These are phyloP conservation scores for Aspergillus sp. DNA, from an alignment of 2,329 filamentous ascomycete genomes.

Conservation along the genomic window DNA sequence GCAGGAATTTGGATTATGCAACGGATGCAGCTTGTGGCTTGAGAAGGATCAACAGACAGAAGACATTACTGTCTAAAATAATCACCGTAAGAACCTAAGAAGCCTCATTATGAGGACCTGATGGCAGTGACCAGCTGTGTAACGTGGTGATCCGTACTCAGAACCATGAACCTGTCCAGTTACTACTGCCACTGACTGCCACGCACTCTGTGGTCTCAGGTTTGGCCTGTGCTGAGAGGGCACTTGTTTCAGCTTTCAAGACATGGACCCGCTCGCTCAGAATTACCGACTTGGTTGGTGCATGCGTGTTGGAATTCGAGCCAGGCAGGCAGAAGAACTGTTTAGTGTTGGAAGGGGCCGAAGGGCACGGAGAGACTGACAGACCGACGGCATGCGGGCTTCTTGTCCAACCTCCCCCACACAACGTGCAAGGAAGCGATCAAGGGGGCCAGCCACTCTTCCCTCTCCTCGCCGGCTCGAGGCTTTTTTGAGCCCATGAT, in stretches of 20 bases:
- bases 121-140: not conserved
- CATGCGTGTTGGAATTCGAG: not conserved
- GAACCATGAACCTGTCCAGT: too few species aligned
- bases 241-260: conserved; percentile 14
- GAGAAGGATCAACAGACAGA: conserved; percentile 10
- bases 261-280: conserved; percentile 11
- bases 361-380: not conserved
- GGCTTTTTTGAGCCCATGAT: not conserved
- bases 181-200: not conserved
- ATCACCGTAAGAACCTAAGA: conserved; percentile 13
- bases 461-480: not conserved
- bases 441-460: not conserved
- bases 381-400: conserved; percentile 1
- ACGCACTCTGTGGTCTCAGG: conserved; percentile 1
- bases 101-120: conserved; percentile 1
- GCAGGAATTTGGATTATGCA: conserved; percentile 4
- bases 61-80: conserved; percentile 7
- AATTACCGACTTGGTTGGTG: conserved; percentile 7
- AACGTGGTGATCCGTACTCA: not conserved
- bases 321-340: not conserved
- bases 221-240: not conserved
- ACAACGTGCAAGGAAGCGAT: not conserved
- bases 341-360: not conserved
- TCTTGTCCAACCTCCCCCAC: not conserved
- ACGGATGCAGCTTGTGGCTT: conserved; percentile 3